Evolutionary conservation across 2,329 filamentous ascomycete genomes (phyloP).

Genomic region (Penicillium sp.): DNA sequence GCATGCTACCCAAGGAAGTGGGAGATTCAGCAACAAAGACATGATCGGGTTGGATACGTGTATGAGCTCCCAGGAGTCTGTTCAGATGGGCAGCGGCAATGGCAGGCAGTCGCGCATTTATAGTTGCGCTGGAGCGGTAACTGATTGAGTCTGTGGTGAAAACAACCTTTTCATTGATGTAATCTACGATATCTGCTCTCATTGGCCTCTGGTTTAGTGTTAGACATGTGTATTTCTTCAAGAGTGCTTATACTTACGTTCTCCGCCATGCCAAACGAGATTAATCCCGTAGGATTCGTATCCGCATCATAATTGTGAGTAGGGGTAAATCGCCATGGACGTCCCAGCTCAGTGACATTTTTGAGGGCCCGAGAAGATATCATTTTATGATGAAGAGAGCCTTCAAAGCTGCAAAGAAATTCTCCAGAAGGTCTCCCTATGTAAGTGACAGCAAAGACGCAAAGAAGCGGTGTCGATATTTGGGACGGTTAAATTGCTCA

Average conservation of each 20-base stretch:
- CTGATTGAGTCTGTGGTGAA: constrained; percentile 37
- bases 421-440: fast-evolving
- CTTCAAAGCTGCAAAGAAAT: not conserved
- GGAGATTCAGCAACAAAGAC: constrained; percentile 45
- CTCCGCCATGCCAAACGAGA: constrained; percentile 39
- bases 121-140: constrained; percentile 43
- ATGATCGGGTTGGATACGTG: constrained; percentile 35
- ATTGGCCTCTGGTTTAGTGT: constrained; percentile 32
- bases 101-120: constrained; percentile 38
- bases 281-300: constrained; percentile 32
- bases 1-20: constrained; percentile 44
- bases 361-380: constrained; percentile 28
- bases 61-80: constrained; percentile 39
- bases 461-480: not conserved
- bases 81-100: constrained; percentile 46
- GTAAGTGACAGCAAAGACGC: not conserved
- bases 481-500: too few relatives aligned
- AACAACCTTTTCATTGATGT: constrained; percentile 36
- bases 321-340: constrained; percentile 31
- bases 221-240: not conserved
- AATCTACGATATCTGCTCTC: constrained; percentile 39
- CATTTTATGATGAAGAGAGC: constrained; percentile 17
- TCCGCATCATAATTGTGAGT: constrained; percentile 28
- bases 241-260: constrained; percentile 26
- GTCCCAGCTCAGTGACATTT: constrained; percentile 21